Conservation (phyloP, 1,284 basidiomycete species). For the Earliella scabrosa region DNA sequence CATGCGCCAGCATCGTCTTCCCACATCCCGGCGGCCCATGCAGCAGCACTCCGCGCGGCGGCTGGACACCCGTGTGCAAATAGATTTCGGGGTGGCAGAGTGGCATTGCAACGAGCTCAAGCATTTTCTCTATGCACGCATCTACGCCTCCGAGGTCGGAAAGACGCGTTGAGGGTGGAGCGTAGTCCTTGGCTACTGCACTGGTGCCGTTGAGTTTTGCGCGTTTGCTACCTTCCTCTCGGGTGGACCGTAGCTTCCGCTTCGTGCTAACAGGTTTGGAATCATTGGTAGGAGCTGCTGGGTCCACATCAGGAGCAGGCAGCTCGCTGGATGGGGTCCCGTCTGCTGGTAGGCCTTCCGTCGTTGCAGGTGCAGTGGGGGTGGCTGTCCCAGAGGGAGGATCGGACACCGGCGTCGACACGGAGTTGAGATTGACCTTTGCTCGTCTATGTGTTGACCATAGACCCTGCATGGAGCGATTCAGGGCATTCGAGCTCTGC, state of each 20-base stretch:
- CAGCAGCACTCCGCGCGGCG: slow-evolving; percentile 92
- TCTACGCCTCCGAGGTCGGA: slow-evolving; percentile 91
- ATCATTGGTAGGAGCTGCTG: slow-evolving; percentile 34
- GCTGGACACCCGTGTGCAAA: slow-evolving; percentile 89
- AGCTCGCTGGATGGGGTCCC: too few species aligned
- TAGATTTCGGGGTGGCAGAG: slow-evolving; percentile 96
- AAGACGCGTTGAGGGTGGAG: slow-evolving; percentile 73
- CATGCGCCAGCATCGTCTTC: slow-evolving; percentile 91
- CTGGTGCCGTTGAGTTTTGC: slow-evolving; percentile 47
- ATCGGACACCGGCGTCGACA: slow-evolving; percentile 23
- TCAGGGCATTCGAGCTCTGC: slow-evolving; percentile 72
- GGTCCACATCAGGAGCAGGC: slow-evolving; percentile 23
- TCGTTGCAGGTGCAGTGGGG: slow-evolving; percentile 31
- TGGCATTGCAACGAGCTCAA: slow-evolving; percentile 95
- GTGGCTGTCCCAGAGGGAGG: slow-evolving; percentile 25
- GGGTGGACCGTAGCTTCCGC: slow-evolving; percentile 60
- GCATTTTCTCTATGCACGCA: slow-evolving; percentile 86
- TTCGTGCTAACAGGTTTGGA: slow-evolving; percentile 36
- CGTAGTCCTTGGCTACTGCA: slow-evolving; percentile 56
- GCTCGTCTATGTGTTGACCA: slow-evolving; percentile 69
- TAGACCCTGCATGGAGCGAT: slow-evolving; percentile 76
- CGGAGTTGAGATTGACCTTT: slow-evolving; percentile 69
- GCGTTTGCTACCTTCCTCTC: slow-evolving; percentile 60
- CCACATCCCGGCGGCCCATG: slow-evolving; percentile 98
- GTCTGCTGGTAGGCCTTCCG: slow-evolving; percentile 25